Conservation (phyloP, 192 early-diverging fungal genomes). For the Dispira simplex region DNA sequence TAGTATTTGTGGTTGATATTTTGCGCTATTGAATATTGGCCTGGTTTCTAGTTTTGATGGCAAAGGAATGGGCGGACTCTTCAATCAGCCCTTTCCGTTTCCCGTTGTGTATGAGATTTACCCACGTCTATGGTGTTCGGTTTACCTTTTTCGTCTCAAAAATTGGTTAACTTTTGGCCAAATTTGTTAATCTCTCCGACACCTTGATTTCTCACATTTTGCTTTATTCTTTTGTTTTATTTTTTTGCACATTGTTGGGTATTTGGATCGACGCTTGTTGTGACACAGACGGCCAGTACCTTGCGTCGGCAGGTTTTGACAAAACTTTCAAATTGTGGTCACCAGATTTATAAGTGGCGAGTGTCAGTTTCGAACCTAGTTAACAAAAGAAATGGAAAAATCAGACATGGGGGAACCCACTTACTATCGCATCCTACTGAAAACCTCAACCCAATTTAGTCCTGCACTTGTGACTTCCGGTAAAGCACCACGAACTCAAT, state of each 20-base stretch:
- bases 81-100: not conserved
- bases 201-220: too few species aligned
- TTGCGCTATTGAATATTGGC: not conserved
- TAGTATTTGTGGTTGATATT: not conserved
- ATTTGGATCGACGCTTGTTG: too few species aligned
- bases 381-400: too few species aligned
- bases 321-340: constrained; percentile 91
- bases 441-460: too few species aligned
- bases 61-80: constrained; percentile 8
- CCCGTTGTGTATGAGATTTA: not conserved
- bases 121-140: not conserved
- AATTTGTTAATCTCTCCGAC: not conserved
- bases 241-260: too few species aligned
- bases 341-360: constrained; percentile 21
- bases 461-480: too few species aligned
- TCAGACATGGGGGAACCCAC: too few species aligned
- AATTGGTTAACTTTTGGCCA: not conserved
- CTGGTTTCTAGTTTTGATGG: constrained; percentile 8
- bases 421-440: too few species aligned
- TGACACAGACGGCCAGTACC: constrained; percentile 54
- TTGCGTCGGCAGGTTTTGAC: constrained; percentile 80
- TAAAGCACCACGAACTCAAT: too few species aligned
- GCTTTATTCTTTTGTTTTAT: too few species aligned
- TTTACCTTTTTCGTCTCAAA: not conserved
- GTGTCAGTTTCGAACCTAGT: not conserved